Evolutionary conservation across 2,329 filamentous ascomycete genomes (phyloP).

Genomic region (Fusarium citri): DNA sequence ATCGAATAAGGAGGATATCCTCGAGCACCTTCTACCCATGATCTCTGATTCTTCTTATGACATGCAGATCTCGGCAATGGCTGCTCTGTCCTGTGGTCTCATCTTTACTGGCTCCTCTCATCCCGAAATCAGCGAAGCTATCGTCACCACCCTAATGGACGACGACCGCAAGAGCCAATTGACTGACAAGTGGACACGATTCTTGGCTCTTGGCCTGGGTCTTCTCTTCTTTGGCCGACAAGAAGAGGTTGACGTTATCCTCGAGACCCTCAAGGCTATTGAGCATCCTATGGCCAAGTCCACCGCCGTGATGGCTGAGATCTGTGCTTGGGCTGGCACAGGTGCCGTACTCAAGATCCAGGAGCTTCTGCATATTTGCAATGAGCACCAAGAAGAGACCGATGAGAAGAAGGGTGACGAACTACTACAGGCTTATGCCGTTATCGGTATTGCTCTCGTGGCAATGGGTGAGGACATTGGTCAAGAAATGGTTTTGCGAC

Average conservation of each 20-base stretch:
- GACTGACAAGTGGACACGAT: constrained; percentile 98
- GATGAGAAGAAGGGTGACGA: constrained; percentile 97
- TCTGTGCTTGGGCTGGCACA: constrained; percentile 98
- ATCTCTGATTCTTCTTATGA: constrained; percentile 85
- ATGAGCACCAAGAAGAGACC: constrained; percentile 94
- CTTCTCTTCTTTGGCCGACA: constrained; percentile 96
- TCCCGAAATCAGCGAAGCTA: constrained; percentile 89
- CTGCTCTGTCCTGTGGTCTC: constrained; percentile 88
- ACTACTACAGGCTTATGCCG: constrained; percentile 93
- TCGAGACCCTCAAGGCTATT: constrained; percentile 96
- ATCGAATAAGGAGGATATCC: constrained; percentile 89
- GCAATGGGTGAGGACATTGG: constrained; percentile 99
- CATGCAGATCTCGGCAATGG: constrained; percentile 98
- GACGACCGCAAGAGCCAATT: constrained; percentile 91
- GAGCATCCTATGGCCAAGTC: constrained; percentile 97
- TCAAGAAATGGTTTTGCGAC: constrained; percentile 97
- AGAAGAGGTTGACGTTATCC: constrained; percentile 97
- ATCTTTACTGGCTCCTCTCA: constrained; percentile 94
- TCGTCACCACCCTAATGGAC: constrained; percentile 92
- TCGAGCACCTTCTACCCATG: constrained; percentile 86
- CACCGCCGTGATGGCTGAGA: constrained; percentile 93
- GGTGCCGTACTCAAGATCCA: constrained; percentile 97
- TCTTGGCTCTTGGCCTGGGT: constrained; percentile 92
- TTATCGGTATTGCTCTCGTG: constrained; percentile 92
- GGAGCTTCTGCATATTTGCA: constrained; percentile 96